Base-by-base conservation (phyloP, 1,139 yeast genomes). In the Suhomyces bolitotheri region DNA sequence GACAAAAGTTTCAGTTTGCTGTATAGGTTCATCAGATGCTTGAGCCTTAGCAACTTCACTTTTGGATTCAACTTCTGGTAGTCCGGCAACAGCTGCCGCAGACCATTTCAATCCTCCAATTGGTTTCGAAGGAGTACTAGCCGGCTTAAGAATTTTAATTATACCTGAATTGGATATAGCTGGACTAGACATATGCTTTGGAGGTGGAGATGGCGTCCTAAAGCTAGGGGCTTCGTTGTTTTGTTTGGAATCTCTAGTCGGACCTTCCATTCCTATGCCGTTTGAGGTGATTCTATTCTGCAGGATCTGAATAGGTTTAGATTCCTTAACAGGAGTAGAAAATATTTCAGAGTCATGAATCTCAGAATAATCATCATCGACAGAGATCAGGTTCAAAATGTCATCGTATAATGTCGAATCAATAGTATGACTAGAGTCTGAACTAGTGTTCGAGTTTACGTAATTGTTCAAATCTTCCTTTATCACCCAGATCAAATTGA, bases 51-150 rank as follows among this genome's bases (percentile, higher is more conserved):
- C 17, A 22, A 16, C 6, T n/a, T 22, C 12, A 5, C 15, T 7
- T 21, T 28, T 30, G 14, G 24, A 10, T 13, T 27, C 23, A 20
- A 31, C 12, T 4, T 37, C 43, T 7, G 47, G 41, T 22, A 48
- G 34, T 12, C 51, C 61, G 20, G 77, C 77, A 5, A 81, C 80
- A 2, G 83, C 85, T 2, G 86, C 82, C 1, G 82, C 74, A 0
- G 92, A 76, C 76, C 90, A 82, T 48, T 81, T 80, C 45, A 81
- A 62, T 39, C 77, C 83, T 11, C 81, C 79, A 3, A 74, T 73
- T 1, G 86, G 85, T 44, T 76, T 77, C 8, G 78, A 64, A 8
- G 88, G 88, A 5, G 82, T 71, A 0, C 80, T 70, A 1, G 88
- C 87, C 3, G 88, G 88, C 54, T 79, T 80, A 38, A 81, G 62